phyloP scores from a whole-genome alignment of 176 grass and related monocot species.

The Bonia amplexicaulis region DNA sequence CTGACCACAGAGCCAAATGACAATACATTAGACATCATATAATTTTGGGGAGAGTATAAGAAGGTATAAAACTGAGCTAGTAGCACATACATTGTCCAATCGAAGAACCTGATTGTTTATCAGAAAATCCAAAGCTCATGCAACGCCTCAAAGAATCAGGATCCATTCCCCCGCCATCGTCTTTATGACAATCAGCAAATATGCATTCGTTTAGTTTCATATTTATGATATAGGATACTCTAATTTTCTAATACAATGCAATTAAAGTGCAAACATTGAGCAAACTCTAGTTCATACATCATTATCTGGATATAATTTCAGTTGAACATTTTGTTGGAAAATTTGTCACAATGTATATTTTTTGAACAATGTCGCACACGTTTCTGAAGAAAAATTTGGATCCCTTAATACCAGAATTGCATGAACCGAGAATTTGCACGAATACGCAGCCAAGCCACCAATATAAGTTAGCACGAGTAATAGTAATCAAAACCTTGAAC shows the following conservation, averaged over 20 bases:
- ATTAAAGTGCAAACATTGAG: not conserved
- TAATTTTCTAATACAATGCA: not conserved
- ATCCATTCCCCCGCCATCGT: slow-evolving; percentile 87
- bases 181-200: slow-evolving; percentile 30
- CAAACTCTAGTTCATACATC: not conserved
- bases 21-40: not conserved
- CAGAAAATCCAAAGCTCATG: slow-evolving; percentile 92
- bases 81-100: slow-evolving; percentile 71
- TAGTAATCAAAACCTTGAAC: slow-evolving; percentile 55
- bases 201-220: not conserved
- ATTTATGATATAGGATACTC: not conserved
- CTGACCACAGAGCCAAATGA: slow-evolving; percentile 8
- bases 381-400: not conserved
- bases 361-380: not conserved
- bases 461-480: not conserved
- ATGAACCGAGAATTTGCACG: too few species aligned
- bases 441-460: not conserved
- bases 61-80: not conserved
- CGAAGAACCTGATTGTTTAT: slow-evolving; percentile 58
- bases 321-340: not conserved
- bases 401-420: too few species aligned
- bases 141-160: slow-evolving; percentile 69
- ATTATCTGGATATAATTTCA: not conserved
- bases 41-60: not conserved
- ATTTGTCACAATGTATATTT: not conserved